phyloP scores from a whole-genome alignment of 1,284 basidiomycete species.

The Irpex rosettiformis region DNA sequence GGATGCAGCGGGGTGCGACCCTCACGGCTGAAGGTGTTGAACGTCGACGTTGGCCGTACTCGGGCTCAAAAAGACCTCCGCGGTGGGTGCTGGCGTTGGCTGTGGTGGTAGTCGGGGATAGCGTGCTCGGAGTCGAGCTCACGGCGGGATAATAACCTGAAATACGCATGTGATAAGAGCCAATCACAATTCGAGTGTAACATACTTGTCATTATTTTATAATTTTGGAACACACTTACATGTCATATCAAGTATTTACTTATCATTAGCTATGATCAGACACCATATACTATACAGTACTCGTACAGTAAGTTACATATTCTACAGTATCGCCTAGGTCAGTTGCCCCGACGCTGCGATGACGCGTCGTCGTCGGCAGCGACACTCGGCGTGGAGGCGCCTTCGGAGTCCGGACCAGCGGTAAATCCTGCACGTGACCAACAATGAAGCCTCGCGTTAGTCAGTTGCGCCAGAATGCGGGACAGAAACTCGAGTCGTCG shows the following conservation, averaged over 20 bases:
- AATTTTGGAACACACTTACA: no score
- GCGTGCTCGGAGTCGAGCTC: no score
- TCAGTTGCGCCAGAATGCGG: conserved; percentile 15
- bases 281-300: no score
- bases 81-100: not conserved
- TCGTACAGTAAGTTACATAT: no score
- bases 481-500: conserved; percentile 11
- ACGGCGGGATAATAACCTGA: no score
- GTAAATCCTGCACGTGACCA: not conserved
- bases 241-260: no score
- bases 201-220: no score
- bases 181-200: not conserved
- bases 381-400: not conserved
- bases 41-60: conserved; percentile 1
- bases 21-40: not conserved
- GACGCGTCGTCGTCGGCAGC: not conserved
- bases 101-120: not conserved
- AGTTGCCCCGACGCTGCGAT: no score
- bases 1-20: not conserved
- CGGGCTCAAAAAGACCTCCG: not conserved
- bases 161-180: not conserved
- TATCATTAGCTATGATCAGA: no score
- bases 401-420: not conserved
- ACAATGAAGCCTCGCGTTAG: not conserved
- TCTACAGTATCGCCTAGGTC: no score